Evolutionary conservation across 306 rosid genomes (phyloP), one percentile per base, ranked within the genome.

Genomic region (Vigna hirtella): DNA sequence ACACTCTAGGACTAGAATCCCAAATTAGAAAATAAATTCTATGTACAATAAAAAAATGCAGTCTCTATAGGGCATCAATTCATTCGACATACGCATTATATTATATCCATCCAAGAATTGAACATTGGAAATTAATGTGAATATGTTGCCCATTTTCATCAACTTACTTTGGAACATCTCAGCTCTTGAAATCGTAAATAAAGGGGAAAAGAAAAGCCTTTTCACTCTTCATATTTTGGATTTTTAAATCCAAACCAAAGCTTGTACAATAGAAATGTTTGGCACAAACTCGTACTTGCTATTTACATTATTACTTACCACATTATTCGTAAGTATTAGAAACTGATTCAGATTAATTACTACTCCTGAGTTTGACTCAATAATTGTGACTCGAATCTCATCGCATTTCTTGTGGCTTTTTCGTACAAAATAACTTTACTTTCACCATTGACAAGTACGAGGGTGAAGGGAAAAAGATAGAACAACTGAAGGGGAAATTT

Each of bases 361-460:
- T 52, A 52, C 26, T 69, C 18, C 14, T 4, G 57, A 14, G 30
- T 63, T 15, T 47, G 9, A 17, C 42, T 30, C 73, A 45, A 67
- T 67, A 67, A 51, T 61, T 71, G 34, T 5, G 61, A 4, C 48
- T 3, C 18, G 24, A 47, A 11, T 34, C 43, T 59, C 11, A 16
- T 20, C 36, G 63, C 18, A 49, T 59, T 59, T 58, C 22, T 49
- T 15, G 1, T 55, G 13, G 32, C 10, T 70, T 76, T 26, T 24
- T 32, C 11, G 52, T 30, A 62, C 70, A 51, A 53, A 53, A 62
- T 30, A 18, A 74, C 30, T 26, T 11, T 5, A 69, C 76, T 47
- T 63, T 77, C 73, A 51, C 73, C 42, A 48, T 48, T 53, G 58
- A 53, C 8, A 47, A 61, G 70, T 65, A 18, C 70, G 30, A 6